phyloP scores from a whole-genome alignment of 1,139 yeast genomes.

The Kodamaea arcana region DNA sequence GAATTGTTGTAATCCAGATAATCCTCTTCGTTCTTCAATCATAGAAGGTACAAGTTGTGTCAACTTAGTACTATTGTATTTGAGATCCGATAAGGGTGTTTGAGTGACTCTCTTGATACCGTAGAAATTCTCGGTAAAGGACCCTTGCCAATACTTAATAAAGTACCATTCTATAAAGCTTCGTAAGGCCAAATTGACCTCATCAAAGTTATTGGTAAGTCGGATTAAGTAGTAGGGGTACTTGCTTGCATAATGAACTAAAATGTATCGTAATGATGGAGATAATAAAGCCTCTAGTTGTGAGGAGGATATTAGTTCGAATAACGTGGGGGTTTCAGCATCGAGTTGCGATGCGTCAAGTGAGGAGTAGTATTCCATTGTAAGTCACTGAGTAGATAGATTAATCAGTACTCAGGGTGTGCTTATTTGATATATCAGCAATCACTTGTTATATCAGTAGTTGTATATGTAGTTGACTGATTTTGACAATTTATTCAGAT shows the following conservation, averaged over 20 bases:
- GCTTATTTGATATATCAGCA: too few relatives aligned
- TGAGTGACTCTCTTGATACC: constrained; percentile 69
- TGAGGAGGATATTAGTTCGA: constrained; percentile 75
- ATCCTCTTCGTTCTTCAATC: constrained; percentile 52
- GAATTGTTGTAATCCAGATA: constrained; percentile 52
- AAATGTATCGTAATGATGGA: constrained; percentile 75
- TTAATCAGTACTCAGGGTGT: too few relatives aligned
- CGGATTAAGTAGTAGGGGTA: constrained; percentile 68
- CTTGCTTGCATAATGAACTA: constrained; percentile 76
- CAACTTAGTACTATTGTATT: constrained; percentile 31
- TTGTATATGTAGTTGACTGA: too few relatives aligned
- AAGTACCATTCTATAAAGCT: constrained; percentile 74
- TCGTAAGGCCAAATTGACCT: constrained; percentile 58
- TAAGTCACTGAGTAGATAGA: too few relatives aligned
- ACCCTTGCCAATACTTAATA: constrained; percentile 71
- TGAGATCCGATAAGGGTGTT: constrained; percentile 31
- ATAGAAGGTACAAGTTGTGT: constrained; percentile 45
- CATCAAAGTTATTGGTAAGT: constrained; percentile 72
- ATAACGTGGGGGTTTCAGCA: constrained; percentile 72
- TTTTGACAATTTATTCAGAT: too few relatives aligned
- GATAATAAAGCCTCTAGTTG: constrained; percentile 76
- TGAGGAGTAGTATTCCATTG: constrained; percentile 80
- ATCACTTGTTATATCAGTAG: too few relatives aligned
- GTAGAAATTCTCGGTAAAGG: constrained; percentile 89
- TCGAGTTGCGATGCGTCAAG: constrained; percentile 74